Evolutionary conservation across 371 early-diverging fungal genomes (phyloP), one percentile per base, ranked within the genome.

Genomic region (Neoconidiobolus thromboides): DNA sequence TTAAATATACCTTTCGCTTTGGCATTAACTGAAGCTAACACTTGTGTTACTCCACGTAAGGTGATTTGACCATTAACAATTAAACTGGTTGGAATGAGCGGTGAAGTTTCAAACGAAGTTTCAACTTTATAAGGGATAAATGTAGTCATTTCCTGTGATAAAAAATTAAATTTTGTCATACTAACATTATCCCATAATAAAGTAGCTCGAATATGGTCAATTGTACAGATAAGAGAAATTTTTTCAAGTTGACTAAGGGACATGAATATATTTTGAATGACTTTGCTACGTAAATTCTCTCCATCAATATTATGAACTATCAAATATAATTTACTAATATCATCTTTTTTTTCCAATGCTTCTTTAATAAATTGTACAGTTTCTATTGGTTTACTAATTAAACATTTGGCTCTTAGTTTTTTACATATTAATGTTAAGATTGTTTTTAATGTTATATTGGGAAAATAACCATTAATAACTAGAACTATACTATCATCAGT

Each of bases 271-370:
- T 71, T 64, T 65, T 90, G 91, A 2, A 74, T 65, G 12, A 71
- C 73, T 48, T 83, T 85, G 47, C 76, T 77, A 1, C 92, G 81
- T 14, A 96, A 67, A 15, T 74, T 74, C 14, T 74, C 63, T 0
- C 91, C 96, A 62, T 96, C 95, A 61, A 96, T 81, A 64, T 87
- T 91, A 70, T 93, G 91, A n/a, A 94, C 68, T 9, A 92, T 62
- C 2, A 96, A 60, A 63, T 80, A 87, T 38, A 93, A 61, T 12
- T 69, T 66, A 42, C 76, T 68, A 50, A 77, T 68, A 0, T 56
- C 63, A 2, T 83, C 74, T 10, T 51, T 14, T 38, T 14, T 14
- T 38, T 51, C 52, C 9, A 51, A 51, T 9, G 14, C 26, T 9
- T 38, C 37, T 5, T 38, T 14, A n/a, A 51, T 51, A 38, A 38